These are phyloP conservation scores for Stipa capillata DNA, from an alignment of 176 grass and related monocot genomes.

Conservation along the genomic window DNA sequence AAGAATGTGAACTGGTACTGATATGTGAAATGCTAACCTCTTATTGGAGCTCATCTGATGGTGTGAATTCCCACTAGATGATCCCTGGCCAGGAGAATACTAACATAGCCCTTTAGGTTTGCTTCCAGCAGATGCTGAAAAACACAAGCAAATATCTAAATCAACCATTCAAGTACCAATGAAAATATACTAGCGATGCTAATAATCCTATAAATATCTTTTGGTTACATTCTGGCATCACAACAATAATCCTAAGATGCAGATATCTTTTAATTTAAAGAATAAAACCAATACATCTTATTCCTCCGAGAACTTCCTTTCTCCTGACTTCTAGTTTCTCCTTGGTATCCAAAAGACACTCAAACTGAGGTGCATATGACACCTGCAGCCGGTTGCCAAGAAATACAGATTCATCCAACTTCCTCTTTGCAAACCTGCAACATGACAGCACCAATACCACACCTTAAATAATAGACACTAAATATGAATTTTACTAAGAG, in stretches of 20 bases:
- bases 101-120: slow-evolving; percentile 25
- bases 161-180: too few species aligned
- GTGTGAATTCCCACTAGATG: too few species aligned
- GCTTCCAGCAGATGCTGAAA: too few species aligned
- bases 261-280: background rate
- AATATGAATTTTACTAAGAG: background rate
- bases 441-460: background rate
- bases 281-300: slow-evolving; percentile 42
- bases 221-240: background rate
- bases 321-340: too few species aligned
- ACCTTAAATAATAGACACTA: background rate
- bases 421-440: too few species aligned
- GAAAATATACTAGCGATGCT: background rate
- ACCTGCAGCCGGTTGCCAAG: too few species aligned
- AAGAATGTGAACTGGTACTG: too few species aligned
- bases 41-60: too few species aligned
- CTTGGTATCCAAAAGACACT: slow-evolving; percentile 51
- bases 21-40: slow-evolving; percentile 20
- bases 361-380: too few species aligned
- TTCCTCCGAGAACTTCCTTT: slow-evolving; percentile 59
- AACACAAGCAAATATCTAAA: too few species aligned
- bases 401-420: too few species aligned
- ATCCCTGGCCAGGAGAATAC: slow-evolving; percentile 27
- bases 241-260: background rate
- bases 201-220: background rate